phyloP scores from a whole-genome alignment of 345 rosid species.

The Pugionium cornutum region DNA sequence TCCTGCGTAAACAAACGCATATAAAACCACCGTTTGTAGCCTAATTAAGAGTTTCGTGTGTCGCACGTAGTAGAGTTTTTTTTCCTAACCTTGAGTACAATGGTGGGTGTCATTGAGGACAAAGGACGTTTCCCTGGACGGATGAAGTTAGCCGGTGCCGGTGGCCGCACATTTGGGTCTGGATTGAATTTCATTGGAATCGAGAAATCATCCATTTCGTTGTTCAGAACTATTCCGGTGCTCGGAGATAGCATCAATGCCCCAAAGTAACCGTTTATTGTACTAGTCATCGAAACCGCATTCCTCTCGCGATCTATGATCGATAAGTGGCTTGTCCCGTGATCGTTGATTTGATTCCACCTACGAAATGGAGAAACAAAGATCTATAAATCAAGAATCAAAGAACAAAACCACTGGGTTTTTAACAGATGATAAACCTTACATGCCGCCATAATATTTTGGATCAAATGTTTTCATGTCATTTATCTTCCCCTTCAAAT shows the following conservation, averaged over 20 bases:
- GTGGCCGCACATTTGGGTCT: constrained; percentile 36
- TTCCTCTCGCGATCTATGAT: constrained; percentile 53
- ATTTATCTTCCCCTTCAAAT: constrained; percentile 47
- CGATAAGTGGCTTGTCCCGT: constrained; percentile 70
- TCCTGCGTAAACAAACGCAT: constrained; percentile 37
- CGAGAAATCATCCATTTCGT: constrained; percentile 74
- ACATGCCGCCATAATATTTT: constrained; percentile 53
- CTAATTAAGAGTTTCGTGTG: constrained; percentile 10
- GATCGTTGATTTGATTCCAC: constrained; percentile 57
- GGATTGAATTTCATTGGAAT: constrained; percentile 31
- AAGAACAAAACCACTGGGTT: not conserved
- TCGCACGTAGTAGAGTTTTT: constrained; percentile 2
- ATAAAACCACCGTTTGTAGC: not conserved
- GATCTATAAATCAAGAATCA: constrained; percentile 8
- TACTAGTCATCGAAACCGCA: constrained; percentile 62
- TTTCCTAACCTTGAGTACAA: constrained; percentile 51
- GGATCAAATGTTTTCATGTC: constrained; percentile 56
- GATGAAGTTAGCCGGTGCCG: constrained; percentile 59
- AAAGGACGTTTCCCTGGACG: constrained; percentile 63
- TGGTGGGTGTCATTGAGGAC: constrained; percentile 68
- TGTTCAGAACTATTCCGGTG: constrained; percentile 63
- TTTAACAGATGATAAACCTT: not conserved
- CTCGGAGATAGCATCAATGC: constrained; percentile 50
- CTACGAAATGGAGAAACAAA: constrained; percentile 7
- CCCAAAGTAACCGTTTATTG: constrained; percentile 63